Evolutionary conservation across 805 yeast species (phyloP).

Genomic region (Lipomyces sp.): DNA sequence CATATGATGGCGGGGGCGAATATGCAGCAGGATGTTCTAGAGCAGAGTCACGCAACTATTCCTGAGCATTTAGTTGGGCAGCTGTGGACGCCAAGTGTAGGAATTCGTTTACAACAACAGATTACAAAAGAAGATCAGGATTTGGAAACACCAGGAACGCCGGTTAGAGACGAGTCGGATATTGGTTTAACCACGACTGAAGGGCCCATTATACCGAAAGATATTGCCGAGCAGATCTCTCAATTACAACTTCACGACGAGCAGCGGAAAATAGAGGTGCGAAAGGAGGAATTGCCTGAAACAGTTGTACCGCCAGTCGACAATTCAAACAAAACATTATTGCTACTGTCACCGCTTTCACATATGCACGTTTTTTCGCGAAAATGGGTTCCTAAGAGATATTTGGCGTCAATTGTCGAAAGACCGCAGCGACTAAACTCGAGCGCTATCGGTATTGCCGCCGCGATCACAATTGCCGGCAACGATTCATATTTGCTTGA

Average conservation of each 20-base stretch:
- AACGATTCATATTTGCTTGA: slow-evolving; percentile 45
- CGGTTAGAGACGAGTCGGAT: background rate
- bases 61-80: slow-evolving; percentile 5
- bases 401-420: slow-evolving; percentile 73
- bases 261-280: background rate
- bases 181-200: background rate
- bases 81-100: slow-evolving; percentile 14
- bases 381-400: slow-evolving; percentile 73
- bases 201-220: slow-evolving; percentile 4
- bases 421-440: slow-evolving; percentile 81
- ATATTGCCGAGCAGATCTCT: slow-evolving; percentile 11
- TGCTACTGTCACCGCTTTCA: slow-evolving; percentile 71
- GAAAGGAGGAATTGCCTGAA: background rate
- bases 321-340: slow-evolving; percentile 42
- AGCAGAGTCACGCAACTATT: background rate
- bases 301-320: background rate
- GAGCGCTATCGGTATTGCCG: slow-evolving; percentile 74
- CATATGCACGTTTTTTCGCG: slow-evolving; percentile 75
- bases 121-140: background rate
- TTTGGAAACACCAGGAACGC: background rate
- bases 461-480: slow-evolving; percentile 73
- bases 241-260: slow-evolving; percentile 1
- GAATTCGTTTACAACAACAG: slow-evolving; percentile 1
- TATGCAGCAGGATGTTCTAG: background rate
- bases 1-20: slow-evolving; percentile 13